Conservation (phyloP, 768 basidiomycete genomes). For the Tulasnella sp. region DNA sequence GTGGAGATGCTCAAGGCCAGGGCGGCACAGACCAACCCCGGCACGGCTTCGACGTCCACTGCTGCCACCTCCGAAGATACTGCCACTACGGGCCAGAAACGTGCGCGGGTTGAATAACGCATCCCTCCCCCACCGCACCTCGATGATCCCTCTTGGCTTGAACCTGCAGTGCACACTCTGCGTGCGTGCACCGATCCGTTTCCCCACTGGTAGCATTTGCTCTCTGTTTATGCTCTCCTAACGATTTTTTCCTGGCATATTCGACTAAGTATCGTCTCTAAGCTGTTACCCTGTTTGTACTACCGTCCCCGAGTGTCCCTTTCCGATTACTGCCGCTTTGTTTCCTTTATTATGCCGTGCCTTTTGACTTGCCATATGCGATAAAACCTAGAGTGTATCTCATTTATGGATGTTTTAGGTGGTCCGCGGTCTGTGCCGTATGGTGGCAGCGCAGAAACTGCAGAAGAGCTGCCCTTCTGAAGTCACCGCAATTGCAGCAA, state of each 20-base stretch:
- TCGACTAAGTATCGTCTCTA: background rate
- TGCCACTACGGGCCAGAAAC: background rate
- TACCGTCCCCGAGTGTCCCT: background rate
- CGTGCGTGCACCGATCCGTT: background rate
- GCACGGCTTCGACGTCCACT: background rate
- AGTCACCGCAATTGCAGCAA: no score
- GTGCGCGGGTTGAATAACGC: background rate
- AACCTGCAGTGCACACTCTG: background rate
- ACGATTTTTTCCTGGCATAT: background rate
- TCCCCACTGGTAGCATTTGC: background rate
- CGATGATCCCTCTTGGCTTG: background rate
- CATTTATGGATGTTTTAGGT: background rate
- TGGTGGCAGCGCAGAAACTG: no score
- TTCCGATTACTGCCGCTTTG: background rate
- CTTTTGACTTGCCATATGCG: background rate
- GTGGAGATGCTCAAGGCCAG: conserved; percentile 5
- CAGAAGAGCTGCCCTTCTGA: no score
- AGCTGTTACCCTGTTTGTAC: background rate
- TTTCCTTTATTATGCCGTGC: background rate
- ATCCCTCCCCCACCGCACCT: background rate
- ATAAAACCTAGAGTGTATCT: background rate
- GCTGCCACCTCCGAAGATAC: background rate
- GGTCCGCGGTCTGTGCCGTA: no score
- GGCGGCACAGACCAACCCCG: background rate
- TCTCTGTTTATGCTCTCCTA: background rate